Evolutionary conservation across 495 filamentous ascomycete species (phyloP), one percentile per base, ranked within the genome.

Genomic region (Endocarpon pusillum): DNA sequence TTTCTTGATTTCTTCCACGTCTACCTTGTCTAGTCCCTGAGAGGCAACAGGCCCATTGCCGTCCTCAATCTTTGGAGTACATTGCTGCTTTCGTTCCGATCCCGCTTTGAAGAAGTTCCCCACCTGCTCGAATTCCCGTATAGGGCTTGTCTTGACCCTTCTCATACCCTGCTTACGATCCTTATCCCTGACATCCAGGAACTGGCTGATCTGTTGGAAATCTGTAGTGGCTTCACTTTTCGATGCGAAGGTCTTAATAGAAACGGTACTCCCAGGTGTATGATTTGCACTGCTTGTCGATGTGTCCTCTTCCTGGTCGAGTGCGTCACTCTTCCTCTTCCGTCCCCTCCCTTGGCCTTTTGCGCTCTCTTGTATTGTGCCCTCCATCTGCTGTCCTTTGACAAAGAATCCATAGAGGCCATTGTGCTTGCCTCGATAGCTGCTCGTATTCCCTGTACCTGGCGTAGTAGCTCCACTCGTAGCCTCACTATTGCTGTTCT

Each of bases 321-420:
- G 14, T 14, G 5, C 12, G 20, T 45, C 38, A 6, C 35, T 35
- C 41, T 27, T 40, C 35, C 41, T 47, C 39, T 33, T 45, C 33
- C 52, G 35, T 46, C 56, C 30, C 49, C 40, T 37, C 35, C 42
- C 31, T 51, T 53, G 20, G 49, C 51, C 28, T 51, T 45, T 1
- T 46, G 42, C 20, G 41, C 45, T 46, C 17, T 38, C 37, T 42
- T 52, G 44, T 17, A 78, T 47, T 3, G 80, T 85, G 8, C 85
- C 84, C n/a, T 58, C 56, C 35, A 92, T 53, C 23, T 64, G 55
- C 36, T 80, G 71, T 12, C 85, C 85, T 37, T 66, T 64, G 8
- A 92, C 81, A 49, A 94, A 94, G 37, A 66, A 72, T 11, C 75
- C 69, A 52, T 94, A 94, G 4, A 94, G 59, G 19, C 82, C 78